phyloP scores from a whole-genome alignment of 495 filamentous ascomycete species.

The Sabuloglossum arenarium region DNA sequence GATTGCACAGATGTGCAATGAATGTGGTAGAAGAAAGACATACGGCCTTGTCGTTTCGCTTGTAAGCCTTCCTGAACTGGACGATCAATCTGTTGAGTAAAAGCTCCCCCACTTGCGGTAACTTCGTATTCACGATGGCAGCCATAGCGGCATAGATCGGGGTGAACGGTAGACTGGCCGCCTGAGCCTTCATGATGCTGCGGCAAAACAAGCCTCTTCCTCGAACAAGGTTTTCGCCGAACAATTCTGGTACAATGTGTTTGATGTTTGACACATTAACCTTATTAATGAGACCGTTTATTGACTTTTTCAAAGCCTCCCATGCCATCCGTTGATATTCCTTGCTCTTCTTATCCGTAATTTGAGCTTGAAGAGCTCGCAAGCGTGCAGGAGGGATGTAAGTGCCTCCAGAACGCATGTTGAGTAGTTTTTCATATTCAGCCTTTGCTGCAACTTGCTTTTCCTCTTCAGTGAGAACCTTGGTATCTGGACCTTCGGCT shows the following conservation, averaged over 20 bases:
- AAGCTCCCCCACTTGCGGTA: slow-evolving; percentile 84
- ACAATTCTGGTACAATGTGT: slow-evolving; percentile 84
- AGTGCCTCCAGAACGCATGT: slow-evolving; percentile 78
- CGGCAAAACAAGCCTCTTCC: slow-evolving; percentile 85
- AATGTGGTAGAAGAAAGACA: slow-evolving; percentile 82
- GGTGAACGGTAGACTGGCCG: slow-evolving; percentile 89
- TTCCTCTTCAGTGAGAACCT: slow-evolving; percentile 55
- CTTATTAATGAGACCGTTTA: slow-evolving; percentile 98
- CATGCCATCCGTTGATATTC: slow-evolving; percentile 99
- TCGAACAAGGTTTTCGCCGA: slow-evolving; percentile 80
- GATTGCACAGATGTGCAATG: slow-evolving; percentile 83
- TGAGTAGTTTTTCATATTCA: slow-evolving; percentile 79
- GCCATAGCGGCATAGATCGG: slow-evolving; percentile 88
- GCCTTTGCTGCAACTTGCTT: slow-evolving; percentile 67
- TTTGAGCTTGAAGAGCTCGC: slow-evolving; percentile 80
- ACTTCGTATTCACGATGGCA: slow-evolving; percentile 92
- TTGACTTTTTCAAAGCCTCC: slow-evolving; percentile 96
- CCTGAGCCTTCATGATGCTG: slow-evolving; percentile 92
- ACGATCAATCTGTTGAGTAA: slow-evolving; percentile 68
- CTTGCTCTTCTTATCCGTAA: slow-evolving; percentile 87
- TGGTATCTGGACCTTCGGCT: slow-evolving; percentile 21
- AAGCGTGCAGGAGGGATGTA: slow-evolving; percentile 89
- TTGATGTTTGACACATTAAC: slow-evolving; percentile 97
- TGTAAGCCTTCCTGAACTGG: slow-evolving; percentile 91
- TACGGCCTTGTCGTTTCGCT: slow-evolving; percentile 90